Conservation (phyloP, 2,329 filamentous ascomycete genomes). For the Nannizziopsis barbatae region DNA sequence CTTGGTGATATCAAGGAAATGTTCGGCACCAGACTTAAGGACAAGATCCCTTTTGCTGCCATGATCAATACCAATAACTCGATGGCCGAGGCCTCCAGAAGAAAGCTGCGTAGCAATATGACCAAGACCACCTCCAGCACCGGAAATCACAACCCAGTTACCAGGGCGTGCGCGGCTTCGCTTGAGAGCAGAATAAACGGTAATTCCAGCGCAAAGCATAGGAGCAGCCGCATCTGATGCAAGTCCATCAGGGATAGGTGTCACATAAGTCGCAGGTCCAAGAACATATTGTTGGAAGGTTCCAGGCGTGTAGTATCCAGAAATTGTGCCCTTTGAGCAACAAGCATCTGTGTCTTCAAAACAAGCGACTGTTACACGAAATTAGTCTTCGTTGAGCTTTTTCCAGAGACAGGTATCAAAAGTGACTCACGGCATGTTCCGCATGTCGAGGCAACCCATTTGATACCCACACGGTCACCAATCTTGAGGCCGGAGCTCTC, state of each 20-base stretch:
- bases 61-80: conserved; percentile 56
- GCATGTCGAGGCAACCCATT: conserved; percentile 53
- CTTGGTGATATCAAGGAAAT: conserved; percentile 53
- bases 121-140: conserved; percentile 54
- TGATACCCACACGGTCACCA: conserved; percentile 60
- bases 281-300: conserved; percentile 63
- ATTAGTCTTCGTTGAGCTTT: not conserved
- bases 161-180: conserved; percentile 50
- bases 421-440: conserved; percentile 38
- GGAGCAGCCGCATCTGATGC: conserved; percentile 52
- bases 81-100: conserved; percentile 48
- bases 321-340: conserved; percentile 48
- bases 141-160: conserved; percentile 50
- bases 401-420: not conserved
- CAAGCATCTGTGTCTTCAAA: conserved; percentile 44
- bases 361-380: conserved; percentile 34
- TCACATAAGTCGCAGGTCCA: conserved; percentile 56
- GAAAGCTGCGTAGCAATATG: conserved; percentile 54
- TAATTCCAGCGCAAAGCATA: conserved; percentile 57
- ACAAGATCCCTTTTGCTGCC: conserved; percentile 50
- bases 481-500: conserved; percentile 48
- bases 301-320: conserved; percentile 57
- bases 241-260: conserved; percentile 54
- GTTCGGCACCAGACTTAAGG: conserved; percentile 51
- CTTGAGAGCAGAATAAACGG: conserved; percentile 54